Percentiles rank a stretch among this genome's conserved stretches.
Evolutionary conservation across 306 rosid genomes (phyloP).

Genomic region (Rosa rugosa): DNA sequence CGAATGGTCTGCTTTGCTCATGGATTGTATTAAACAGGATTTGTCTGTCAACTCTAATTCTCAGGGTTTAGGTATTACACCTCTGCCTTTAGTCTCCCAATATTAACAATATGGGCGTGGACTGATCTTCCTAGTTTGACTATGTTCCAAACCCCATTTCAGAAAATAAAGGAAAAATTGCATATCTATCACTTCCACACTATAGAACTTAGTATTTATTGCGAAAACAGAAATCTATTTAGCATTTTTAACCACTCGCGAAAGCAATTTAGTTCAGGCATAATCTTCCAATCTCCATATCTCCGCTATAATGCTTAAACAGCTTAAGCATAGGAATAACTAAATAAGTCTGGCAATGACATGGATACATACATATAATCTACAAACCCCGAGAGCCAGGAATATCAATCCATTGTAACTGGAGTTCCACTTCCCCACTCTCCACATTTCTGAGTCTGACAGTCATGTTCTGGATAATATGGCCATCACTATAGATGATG

Average conservation of each 20-base stretch:
- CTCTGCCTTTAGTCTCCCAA: too few species aligned
- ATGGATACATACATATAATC: not conserved
- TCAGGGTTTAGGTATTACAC: too few species aligned
- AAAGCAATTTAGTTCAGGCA: not conserved
- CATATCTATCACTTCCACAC: too few species aligned
- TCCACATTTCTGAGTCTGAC: slow-evolving; percentile 81
- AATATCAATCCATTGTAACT: slow-evolving; percentile 70
- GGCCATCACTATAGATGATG: slow-evolving; percentile 54
- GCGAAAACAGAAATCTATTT: not conserved
- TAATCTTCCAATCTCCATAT: not conserved
- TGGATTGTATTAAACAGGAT: too few species aligned
- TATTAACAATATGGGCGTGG: too few species aligned
- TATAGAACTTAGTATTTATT: not conserved
- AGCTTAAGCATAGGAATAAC: not conserved
- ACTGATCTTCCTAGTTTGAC: too few species aligned
- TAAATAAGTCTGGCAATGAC: not conserved
- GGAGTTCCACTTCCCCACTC: slow-evolving; percentile 67
- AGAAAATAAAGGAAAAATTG: too few species aligned
- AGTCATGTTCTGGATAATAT: slow-evolving; percentile 54
- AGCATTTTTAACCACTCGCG: not conserved
- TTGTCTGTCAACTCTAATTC: too few species aligned
- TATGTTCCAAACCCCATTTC: too few species aligned
- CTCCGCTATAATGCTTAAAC: not conserved
- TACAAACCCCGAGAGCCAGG: slow-evolving; percentile 67
- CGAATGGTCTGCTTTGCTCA: too few species aligned